phyloP scores from a whole-genome alignment of 257 asterid genomes.

The Jacaranda mimosifolia region DNA sequence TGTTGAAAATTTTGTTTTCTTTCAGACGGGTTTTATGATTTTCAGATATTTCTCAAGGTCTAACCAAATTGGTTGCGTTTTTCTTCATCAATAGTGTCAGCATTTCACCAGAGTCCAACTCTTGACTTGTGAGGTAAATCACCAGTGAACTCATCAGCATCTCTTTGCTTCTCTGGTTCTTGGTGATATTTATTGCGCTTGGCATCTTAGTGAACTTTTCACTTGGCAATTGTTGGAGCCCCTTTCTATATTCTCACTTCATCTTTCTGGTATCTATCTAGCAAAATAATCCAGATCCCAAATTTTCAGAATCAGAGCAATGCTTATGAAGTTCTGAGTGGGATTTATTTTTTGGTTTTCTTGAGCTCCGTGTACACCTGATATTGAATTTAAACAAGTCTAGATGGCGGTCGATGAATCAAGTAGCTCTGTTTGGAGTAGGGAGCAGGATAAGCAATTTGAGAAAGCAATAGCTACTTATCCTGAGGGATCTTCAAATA shows the following conservation, averaged over 20 bases:
- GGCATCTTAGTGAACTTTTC: slow-evolving; percentile 17
- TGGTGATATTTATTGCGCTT: slow-evolving; percentile 42
- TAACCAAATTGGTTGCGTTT: slow-evolving; percentile 43
- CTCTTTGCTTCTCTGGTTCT: slow-evolving; percentile 40
- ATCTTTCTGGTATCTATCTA: neutral
- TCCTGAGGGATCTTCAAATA: slow-evolving; percentile 65
- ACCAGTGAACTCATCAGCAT: slow-evolving; percentile 46
- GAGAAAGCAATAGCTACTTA: slow-evolving; percentile 81
- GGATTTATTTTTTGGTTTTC: slow-evolving; percentile 10
- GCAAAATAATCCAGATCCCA: slow-evolving; percentile 42
- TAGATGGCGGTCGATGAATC: slow-evolving; percentile 76
- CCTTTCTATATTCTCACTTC: slow-evolving; percentile 33
- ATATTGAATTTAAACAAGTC: slow-evolving; percentile 37
- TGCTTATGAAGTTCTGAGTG: slow-evolving; percentile 33
- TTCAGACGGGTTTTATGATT: slow-evolving; percentile 51
- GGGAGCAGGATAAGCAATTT: slow-evolving; percentile 80
- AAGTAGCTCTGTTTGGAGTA: slow-evolving; percentile 73
- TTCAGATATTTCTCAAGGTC: slow-evolving; percentile 72
- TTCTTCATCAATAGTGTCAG: slow-evolving; percentile 54
- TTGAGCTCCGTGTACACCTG: slow-evolving; percentile 18
- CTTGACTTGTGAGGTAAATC: slow-evolving; percentile 48
- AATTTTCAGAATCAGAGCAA: slow-evolving; percentile 37
- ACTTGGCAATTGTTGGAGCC: slow-evolving; percentile 38
- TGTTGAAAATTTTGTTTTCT: slow-evolving; percentile 37
- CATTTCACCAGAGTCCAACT: slow-evolving; percentile 50